Percentiles rank a stretch among this genome's conserved stretches.
These are phyloP conservation scores for Citrus medica DNA, from an alignment of 345 rosid species.

Conservation along the genomic window DNA sequence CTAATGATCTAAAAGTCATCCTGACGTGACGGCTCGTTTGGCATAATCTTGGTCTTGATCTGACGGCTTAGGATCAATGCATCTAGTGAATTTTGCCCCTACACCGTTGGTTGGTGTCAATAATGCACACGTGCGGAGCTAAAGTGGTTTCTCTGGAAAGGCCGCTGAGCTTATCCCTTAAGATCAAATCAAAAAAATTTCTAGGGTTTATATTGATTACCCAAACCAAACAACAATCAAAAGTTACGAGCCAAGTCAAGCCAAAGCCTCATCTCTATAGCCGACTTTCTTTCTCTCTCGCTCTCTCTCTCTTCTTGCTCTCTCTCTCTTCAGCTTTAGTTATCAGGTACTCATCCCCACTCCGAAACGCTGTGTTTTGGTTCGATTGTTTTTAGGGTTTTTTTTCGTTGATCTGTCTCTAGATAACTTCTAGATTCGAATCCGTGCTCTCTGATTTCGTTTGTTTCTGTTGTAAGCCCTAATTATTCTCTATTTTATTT, in stretches of 20 bases:
- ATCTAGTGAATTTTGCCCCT: background rate
- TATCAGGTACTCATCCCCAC: background rate
- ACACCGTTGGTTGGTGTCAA: background rate
- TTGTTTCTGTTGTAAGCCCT: no score
- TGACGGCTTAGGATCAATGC: background rate
- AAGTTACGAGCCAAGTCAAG: background rate
- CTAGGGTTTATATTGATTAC: conserved; percentile 12
- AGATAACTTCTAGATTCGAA: background rate
- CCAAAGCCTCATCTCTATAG: background rate
- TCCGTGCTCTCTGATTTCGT: background rate
- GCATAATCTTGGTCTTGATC: background rate
- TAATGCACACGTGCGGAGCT: background rate
- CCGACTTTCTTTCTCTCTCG: background rate
- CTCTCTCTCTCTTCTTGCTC: background rate
- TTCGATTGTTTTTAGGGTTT: background rate
- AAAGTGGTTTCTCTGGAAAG: background rate
- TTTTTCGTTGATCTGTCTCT: background rate
- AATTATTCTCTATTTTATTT: no score
- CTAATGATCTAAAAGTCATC: background rate
- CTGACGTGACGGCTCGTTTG: no score
- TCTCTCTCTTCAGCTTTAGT: background rate
- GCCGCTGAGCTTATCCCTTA: background rate
- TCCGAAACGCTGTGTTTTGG: background rate
- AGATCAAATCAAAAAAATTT: background rate
- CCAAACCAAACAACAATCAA: background rate